phyloP scores from a whole-genome alignment of 306 rosid species.

The Pyrus communis region DNA sequence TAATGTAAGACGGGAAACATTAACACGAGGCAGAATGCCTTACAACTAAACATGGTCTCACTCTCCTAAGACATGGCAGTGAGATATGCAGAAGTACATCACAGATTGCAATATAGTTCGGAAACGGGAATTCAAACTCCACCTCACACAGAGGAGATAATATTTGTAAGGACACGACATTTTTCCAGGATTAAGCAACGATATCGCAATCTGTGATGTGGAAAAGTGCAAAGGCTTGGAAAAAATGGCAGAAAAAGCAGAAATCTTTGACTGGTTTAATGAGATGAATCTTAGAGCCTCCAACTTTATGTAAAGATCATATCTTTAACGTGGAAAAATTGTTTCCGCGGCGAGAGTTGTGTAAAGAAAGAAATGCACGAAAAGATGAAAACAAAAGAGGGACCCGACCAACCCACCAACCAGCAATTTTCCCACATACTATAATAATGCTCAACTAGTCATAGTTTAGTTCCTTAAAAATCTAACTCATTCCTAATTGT shows the following conservation, averaged over 20 bases:
- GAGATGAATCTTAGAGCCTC: constrained; percentile 9
- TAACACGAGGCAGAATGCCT: neutral
- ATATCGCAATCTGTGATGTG: constrained; percentile 10
- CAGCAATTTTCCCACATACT: neutral
- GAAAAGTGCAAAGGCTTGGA: constrained; percentile 21
- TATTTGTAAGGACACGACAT: constrained; percentile 13
- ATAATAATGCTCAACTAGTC: neutral
- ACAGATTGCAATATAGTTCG: neutral
- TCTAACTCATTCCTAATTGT: neutral
- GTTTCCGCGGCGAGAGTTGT: constrained; percentile 12
- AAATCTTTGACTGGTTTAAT: constrained; percentile 2
- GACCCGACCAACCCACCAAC: constrained; percentile 13
- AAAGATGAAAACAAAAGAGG: neutral
- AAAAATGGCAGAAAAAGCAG: constrained; percentile 17
- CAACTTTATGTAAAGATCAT: constrained; percentile 20
- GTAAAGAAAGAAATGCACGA: constrained; percentile 8
- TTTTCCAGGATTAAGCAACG: constrained; percentile 21
- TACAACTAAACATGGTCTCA: constrained; percentile 7
- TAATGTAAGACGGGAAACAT: neutral
- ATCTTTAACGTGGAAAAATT: constrained; percentile 22
- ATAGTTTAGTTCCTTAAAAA: neutral
- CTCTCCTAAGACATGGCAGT: constrained; percentile 1
- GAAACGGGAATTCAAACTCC: constrained; percentile 10
- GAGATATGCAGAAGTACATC: neutral
- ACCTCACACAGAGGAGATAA: constrained; percentile 6